phyloP scores from a whole-genome alignment of 768 basidiomycete genomes.

The Leucocoprinus sp. region DNA sequence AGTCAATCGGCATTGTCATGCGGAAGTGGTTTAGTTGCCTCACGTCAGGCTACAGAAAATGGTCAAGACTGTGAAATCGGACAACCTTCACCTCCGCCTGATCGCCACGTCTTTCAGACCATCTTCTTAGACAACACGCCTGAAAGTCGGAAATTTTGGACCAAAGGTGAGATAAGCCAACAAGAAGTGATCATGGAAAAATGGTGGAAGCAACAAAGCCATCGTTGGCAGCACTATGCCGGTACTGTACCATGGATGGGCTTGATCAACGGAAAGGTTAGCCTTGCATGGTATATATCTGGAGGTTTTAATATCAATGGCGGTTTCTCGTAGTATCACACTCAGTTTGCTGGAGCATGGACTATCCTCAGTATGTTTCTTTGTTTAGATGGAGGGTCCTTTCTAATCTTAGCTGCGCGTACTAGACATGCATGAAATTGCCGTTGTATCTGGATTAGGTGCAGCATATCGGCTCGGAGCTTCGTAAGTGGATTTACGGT shows the following conservation, averaged over 20 bases:
- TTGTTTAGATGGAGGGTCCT: neutral
- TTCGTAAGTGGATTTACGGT: constrained; percentile 16
- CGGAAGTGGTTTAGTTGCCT: neutral
- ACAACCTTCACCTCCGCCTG: constrained; percentile 21
- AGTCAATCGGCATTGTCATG: neutral
- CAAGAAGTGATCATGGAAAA: constrained; percentile 33
- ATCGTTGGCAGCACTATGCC: constrained; percentile 39
- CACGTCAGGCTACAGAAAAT: neutral
- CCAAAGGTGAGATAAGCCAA: constrained; percentile 29
- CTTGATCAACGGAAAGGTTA: constrained; percentile 26
- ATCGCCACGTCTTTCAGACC: constrained; percentile 42
- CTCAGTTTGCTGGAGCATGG: constrained; percentile 30
- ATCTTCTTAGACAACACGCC: constrained; percentile 37
- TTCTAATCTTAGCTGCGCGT: neutral
- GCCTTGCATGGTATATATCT: neutral
- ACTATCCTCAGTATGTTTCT: constrained; percentile 23
- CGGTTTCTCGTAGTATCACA: constrained; percentile 18
- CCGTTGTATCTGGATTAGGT: constrained; percentile 29
- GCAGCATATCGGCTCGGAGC: constrained; percentile 32
- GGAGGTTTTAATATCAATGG: neutral
- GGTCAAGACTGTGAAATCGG: neutral
- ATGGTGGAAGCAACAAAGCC: constrained; percentile 48
- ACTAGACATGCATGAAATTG: constrained; percentile 31
- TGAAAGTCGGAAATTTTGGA: constrained; percentile 32
- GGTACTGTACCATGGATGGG: constrained; percentile 31